Evolutionary conservation across 2,329 filamentous ascomycete species (phyloP).

Genomic region (Westerdykella aurantiaca): DNA sequence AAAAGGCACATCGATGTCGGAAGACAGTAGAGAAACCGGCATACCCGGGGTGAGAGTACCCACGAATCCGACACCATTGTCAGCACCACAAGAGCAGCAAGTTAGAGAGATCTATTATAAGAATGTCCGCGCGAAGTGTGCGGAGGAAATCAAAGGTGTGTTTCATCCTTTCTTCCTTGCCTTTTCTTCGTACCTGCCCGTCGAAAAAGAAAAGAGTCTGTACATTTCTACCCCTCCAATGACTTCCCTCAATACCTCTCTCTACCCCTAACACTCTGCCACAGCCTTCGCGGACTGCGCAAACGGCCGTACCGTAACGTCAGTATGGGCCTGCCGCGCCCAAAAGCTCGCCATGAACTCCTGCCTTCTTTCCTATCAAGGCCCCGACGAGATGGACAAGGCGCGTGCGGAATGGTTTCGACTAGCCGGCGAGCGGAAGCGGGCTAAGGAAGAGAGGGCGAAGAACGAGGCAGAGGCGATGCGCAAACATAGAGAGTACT

Average conservation of each 20-base stretch:
- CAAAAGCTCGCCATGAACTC: conserved; percentile 83
- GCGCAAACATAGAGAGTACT: conserved; percentile 48
- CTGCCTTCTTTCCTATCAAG: conserved; percentile 86
- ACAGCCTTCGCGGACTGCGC: conserved; percentile 90
- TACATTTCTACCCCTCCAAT: background rate
- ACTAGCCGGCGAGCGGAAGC: conserved; percentile 62
- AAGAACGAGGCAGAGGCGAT: conserved; percentile 42
- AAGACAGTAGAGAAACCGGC: conserved; percentile 8
- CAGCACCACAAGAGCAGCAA: conserved; percentile 63
- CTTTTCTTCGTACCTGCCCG: background rate
- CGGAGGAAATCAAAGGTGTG: conserved; percentile 54
- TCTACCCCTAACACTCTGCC: background rate
- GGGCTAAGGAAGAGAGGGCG: conserved; percentile 56
- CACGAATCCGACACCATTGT: conserved; percentile 59
- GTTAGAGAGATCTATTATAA: conserved; percentile 71
- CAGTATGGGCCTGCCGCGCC: conserved; percentile 77
- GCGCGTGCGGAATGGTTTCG: conserved; percentile 93
- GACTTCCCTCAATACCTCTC: background rate
- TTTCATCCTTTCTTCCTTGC: background rate
- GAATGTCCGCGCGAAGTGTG: conserved; percentile 72
- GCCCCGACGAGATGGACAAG: conserved; percentile 75
- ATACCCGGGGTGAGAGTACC: conserved; percentile 11
- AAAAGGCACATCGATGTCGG: background rate
- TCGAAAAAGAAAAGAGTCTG: background rate
- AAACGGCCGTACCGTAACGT: conserved; percentile 74